Conservation (phyloP, 2,329 filamentous ascomycete genomes). For the Coniochaeta sp. region DNA sequence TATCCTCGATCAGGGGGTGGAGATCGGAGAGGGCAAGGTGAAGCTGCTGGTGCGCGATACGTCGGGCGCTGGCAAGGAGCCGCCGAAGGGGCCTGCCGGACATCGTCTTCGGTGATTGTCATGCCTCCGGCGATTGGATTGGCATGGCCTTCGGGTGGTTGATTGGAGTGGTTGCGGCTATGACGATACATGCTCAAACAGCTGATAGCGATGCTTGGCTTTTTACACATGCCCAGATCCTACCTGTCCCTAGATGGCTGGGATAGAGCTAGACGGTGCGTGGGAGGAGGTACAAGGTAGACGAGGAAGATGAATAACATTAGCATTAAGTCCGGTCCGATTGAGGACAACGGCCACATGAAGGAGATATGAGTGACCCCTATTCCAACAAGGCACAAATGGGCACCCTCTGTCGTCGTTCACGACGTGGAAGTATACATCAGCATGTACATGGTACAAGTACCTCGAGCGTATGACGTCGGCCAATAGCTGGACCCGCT, state of each 20-base stretch:
- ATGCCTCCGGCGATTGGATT: too few species aligned
- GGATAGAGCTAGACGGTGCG: neutral
- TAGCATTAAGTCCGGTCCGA: neutral
- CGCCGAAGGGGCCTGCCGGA: constrained; percentile 48
- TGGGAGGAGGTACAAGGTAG: neutral
- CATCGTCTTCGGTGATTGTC: constrained; percentile 33
- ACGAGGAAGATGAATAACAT: neutral
- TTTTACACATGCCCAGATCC: neutral
- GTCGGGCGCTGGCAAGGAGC: constrained; percentile 28
- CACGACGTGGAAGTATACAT: too few species aligned
- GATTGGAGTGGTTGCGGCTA: neutral
- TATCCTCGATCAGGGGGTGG: constrained; percentile 57
- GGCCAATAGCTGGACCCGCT: neutral
- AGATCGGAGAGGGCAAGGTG: constrained; percentile 61
- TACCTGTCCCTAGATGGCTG: neutral
- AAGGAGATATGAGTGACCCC: neutral
- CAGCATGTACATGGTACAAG: too few species aligned
- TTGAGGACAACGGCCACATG: neutral
- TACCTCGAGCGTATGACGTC: neutral
- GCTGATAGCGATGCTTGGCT: neutral
- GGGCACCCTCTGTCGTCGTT: too few species aligned
- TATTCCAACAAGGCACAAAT: too few species aligned
- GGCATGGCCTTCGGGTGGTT: too few species aligned
- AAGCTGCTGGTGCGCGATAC: constrained; percentile 53
- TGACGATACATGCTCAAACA: neutral